Conservation (phyloP, 768 basidiomycete species). For the Boletus vinaceobasis region DNA sequence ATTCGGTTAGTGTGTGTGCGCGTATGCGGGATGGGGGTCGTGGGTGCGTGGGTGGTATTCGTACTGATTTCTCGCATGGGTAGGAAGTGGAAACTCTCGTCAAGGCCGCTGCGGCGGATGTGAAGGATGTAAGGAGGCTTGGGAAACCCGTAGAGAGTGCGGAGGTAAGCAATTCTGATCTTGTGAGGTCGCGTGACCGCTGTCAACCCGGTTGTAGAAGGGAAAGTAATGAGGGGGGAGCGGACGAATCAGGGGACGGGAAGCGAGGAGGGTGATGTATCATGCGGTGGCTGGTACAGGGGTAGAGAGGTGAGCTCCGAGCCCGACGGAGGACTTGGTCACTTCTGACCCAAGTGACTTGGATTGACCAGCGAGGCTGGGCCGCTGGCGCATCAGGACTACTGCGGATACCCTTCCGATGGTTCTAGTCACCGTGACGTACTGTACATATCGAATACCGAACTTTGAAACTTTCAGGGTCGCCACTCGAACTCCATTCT, state of each 20-base stretch:
- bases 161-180: not conserved
- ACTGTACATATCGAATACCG: not conserved
- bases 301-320: not conserved
- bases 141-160: not conserved
- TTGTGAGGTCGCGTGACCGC: not conserved
- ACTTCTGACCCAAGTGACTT: not conserved
- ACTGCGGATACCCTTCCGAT: not conserved
- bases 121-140: not conserved
- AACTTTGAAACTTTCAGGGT: not conserved
- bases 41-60: not conserved
- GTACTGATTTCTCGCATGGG: not conserved
- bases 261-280: not conserved
- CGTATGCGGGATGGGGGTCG: not conserved
- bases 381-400: not conserved
- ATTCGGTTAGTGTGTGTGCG: not conserved
- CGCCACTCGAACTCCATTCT: not conserved
- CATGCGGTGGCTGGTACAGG: no score
- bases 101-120: constrained; percentile 3
- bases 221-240: not conserved
- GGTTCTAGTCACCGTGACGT: not conserved
- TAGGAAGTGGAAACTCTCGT: constrained; percentile 6
- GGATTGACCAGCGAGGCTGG: not conserved
- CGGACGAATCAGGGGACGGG: not conserved
- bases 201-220: not conserved
- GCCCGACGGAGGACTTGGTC: not conserved